These are phyloP conservation scores for Ophiognomonia clavigignenti-juglandacearum DNA, from an alignment of 2,329 filamentous ascomycete genomes.

Conservation along the genomic window DNA sequence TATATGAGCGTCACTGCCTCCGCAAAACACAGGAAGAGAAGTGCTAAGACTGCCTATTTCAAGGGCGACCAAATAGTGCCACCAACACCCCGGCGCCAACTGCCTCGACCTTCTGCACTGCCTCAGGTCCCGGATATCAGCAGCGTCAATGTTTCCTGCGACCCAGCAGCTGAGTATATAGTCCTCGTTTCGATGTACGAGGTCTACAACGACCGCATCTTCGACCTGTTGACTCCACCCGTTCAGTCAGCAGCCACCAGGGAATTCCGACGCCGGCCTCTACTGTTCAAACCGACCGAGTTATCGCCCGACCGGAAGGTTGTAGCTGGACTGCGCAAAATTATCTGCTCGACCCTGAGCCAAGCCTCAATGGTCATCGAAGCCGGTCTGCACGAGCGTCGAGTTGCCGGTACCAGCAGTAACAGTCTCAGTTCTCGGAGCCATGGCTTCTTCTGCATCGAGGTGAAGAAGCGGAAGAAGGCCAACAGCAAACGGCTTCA, in stretches of 20 bases:
- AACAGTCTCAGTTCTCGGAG: constrained; percentile 91
- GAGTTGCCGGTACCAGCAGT: constrained; percentile 84
- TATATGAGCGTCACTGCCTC: constrained; percentile 43
- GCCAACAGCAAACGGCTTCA: constrained; percentile 35
- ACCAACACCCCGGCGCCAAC: constrained; percentile 55
- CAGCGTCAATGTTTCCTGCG: constrained; percentile 61
- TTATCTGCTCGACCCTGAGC: constrained; percentile 75
- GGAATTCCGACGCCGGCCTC: constrained; percentile 67
- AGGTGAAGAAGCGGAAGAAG: constrained; percentile 74
- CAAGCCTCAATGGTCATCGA: constrained; percentile 90
- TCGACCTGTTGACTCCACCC: constrained; percentile 74
- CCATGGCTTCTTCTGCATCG: constrained; percentile 93
- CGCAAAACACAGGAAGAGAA: constrained; percentile 36
- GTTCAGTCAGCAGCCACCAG: constrained; percentile 58
- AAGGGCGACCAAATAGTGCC: constrained; percentile 50
- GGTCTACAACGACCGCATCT: constrained; percentile 97
- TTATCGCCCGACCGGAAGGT: constrained; percentile 86
- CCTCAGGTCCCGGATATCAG: constrained; percentile 73
- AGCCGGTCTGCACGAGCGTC: constrained; percentile 78
- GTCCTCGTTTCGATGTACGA: constrained; percentile 97
- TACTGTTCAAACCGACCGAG: constrained; percentile 92
- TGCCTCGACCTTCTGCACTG: constrained; percentile 65
- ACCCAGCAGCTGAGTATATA: constrained; percentile 72
- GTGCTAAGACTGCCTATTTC: constrained; percentile 37
- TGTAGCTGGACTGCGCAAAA: constrained; percentile 84